Conservation (phyloP, 768 basidiomycete species). For the Russula sp. region DNA sequence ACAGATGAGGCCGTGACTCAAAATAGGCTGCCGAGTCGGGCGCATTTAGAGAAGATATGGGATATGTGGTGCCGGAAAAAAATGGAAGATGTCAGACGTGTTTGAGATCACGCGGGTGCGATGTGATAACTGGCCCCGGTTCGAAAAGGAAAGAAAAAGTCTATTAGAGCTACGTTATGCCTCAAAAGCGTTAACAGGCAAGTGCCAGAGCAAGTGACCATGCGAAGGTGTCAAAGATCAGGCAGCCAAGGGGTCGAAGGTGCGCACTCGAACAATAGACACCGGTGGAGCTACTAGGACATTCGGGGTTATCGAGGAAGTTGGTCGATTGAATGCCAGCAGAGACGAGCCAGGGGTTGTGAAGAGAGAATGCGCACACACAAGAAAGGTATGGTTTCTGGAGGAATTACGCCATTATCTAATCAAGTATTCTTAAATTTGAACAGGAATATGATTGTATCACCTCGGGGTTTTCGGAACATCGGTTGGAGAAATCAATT, state of each 20-base stretch:
- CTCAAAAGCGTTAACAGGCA: not conserved
- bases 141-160: conserved; percentile 13
- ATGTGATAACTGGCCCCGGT: not conserved
- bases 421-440: not conserved
- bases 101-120: conserved; percentile 12
- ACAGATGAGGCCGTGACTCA: conserved; percentile 13
- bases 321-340: not conserved
- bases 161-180: not conserved
- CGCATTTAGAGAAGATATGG: conserved; percentile 1
- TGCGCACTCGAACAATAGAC: not conserved
- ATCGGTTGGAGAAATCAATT: conserved; percentile 7
- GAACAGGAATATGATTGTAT: not conserved
- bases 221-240: not conserved
- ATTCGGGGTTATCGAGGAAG: not conserved
- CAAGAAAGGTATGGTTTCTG: not conserved
- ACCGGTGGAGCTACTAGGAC: not conserved
- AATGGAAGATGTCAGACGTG: conserved; percentile 18
- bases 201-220: not conserved
- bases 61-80: conserved; percentile 1
- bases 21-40: conserved; percentile 5
- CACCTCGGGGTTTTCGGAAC: conserved; percentile 2
- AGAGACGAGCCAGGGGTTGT: not conserved
- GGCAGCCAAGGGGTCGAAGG: not conserved
- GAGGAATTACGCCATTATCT: not conserved
- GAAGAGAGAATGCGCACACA: not conserved